Evolutionary conservation across 106 monocot species (phyloP).

Genomic region (Dioscorea alata): DNA sequence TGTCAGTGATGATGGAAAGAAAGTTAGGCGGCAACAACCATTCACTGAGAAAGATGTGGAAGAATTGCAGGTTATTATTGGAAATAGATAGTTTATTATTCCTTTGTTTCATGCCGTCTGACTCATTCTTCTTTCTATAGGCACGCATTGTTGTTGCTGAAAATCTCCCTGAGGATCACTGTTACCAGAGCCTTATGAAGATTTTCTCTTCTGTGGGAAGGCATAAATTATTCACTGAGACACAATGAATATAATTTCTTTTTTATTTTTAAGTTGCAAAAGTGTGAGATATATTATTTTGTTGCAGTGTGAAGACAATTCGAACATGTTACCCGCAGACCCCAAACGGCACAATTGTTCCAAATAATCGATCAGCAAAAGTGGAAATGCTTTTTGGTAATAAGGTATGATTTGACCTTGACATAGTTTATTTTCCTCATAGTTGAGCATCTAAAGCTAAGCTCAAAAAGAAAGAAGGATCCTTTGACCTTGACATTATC

Average conservation of each 20-base stretch:
- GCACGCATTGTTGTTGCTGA: constrained; percentile 94
- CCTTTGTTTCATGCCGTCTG: neutral
- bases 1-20: constrained; percentile 98
- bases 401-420: constrained; percentile 57
- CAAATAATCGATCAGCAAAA: constrained; percentile 76
- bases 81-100: neutral
- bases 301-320: constrained; percentile 85
- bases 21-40: constrained; percentile 67
- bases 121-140: constrained; percentile 30
- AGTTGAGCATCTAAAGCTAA: neutral
- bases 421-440: neutral
- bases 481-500: neutral
- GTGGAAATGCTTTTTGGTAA: constrained; percentile 83
- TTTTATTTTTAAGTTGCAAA: neutral
- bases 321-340: constrained; percentile 97
- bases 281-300: constrained; percentile 4
- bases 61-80: constrained; percentile 50
- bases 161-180: constrained; percentile 98
- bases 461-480: neutral
- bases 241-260: neutral
- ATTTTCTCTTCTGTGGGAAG: constrained; percentile 84
- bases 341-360: constrained; percentile 58
- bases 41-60: constrained; percentile 79
- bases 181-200: constrained; percentile 89
- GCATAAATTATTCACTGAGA: constrained; percentile 17